phyloP scores from a whole-genome alignment of 2,329 filamentous ascomycete species.

The Paraphoma chrysanthemicola region DNA sequence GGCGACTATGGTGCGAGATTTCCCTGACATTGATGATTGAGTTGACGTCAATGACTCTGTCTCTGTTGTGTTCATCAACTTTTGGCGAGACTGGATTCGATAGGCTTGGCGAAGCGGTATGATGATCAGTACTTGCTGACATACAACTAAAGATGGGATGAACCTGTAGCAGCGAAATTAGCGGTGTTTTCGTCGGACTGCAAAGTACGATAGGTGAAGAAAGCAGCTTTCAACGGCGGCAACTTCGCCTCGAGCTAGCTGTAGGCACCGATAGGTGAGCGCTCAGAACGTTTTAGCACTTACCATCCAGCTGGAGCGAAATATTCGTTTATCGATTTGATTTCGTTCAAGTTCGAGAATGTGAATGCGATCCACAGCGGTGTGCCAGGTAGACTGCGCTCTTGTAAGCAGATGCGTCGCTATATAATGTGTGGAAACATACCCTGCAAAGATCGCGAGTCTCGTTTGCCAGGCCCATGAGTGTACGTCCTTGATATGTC shows the following conservation, averaged over 20 bases:
- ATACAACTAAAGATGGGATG: conserved; percentile 44
- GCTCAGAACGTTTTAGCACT: conserved; percentile 9
- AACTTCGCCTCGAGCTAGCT: no score
- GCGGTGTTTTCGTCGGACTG: neutral
- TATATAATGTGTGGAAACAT: conserved; percentile 4
- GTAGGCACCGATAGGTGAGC: no score
- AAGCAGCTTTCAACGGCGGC: neutral
- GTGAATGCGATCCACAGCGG: conserved; percentile 48
- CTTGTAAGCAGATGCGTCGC: conserved; percentile 20
- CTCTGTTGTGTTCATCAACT: conserved; percentile 28
- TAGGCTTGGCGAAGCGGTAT: conserved; percentile 43
- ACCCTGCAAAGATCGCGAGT: conserved; percentile 47
- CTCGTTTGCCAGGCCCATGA: conserved; percentile 50
- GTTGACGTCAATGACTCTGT: conserved; percentile 36
- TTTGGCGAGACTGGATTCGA: conserved; percentile 24
- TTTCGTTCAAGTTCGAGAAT: conserved; percentile 31
- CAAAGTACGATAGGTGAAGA: neutral
- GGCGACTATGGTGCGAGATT: conserved; percentile 26
- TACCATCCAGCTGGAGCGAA: conserved; percentile 47
- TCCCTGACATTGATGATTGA: conserved; percentile 26
- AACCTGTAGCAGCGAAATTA: conserved; percentile 31
- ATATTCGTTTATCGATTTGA: conserved; percentile 36
- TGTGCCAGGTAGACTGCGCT: conserved; percentile 42
- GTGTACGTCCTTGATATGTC: conserved; percentile 45
- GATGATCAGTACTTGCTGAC: conserved; percentile 46